phyloP scores from a whole-genome alignment of 2,329 filamentous ascomycete genomes.

The Colletotrichum spaethianum region DNA sequence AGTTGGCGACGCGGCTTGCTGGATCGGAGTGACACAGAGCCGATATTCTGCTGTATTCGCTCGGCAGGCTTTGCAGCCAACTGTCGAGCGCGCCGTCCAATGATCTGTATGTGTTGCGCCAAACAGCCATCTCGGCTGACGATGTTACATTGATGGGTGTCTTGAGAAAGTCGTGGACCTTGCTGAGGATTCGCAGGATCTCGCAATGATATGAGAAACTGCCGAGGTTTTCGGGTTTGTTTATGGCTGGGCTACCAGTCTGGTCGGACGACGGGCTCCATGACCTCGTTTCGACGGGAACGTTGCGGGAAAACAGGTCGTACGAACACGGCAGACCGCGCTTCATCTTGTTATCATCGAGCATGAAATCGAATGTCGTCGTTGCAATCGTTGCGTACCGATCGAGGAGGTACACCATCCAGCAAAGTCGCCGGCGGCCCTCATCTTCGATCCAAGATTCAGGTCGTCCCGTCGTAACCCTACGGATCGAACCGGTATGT shows the following conservation, averaged over 20 bases:
- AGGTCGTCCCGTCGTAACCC: conserved; percentile 53
- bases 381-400: conserved; percentile 60
- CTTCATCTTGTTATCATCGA: conserved; percentile 56
- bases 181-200: conserved; percentile 58
- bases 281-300: conserved; percentile 58
- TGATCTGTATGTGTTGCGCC: conserved; percentile 57
- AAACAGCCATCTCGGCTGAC: conserved; percentile 54
- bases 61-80: conserved; percentile 59
- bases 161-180: conserved; percentile 60
- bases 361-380: conserved; percentile 57
- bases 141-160: conserved; percentile 56
- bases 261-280: conserved; percentile 45
- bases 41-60: conserved; percentile 61
- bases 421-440: conserved; percentile 57
- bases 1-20: conserved; percentile 61
- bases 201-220: conserved; percentile 63
- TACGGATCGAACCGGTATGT: conserved; percentile 52
- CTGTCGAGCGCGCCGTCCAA: conserved; percentile 56
- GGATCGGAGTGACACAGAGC: conserved; percentile 61
- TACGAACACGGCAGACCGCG: conserved; percentile 60
- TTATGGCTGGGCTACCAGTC: conserved; percentile 46
- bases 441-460: conserved; percentile 62
- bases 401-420: conserved; percentile 62
- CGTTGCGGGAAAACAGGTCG: conserved; percentile 59
- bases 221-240: conserved; percentile 58